Conservation (phyloP, 345 rosid species). For the Eucalyptus curtisii region DNA sequence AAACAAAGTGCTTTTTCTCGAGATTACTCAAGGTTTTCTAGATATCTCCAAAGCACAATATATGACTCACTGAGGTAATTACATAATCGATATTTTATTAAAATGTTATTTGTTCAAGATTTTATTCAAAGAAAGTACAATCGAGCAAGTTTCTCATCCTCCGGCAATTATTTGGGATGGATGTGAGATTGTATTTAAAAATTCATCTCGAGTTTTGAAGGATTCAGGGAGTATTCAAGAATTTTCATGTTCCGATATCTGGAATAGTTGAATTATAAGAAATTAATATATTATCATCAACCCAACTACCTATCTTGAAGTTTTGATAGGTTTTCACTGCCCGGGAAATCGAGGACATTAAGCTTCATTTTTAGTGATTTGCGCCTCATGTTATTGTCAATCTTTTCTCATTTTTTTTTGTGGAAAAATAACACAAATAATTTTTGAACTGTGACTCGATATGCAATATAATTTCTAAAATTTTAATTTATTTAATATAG, state of each 20-base stretch:
- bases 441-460: neutral
- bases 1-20: neutral
- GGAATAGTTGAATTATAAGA: neutral
- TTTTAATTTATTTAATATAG: no score
- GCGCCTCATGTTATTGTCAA: neutral
- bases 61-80: neutral
- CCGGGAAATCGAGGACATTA: neutral
- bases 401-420: neutral
- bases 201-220: neutral
- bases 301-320: neutral
- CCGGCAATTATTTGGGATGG: neutral
- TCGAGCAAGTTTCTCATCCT: neutral
- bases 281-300: neutral
- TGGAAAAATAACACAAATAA: neutral
- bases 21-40: neutral
- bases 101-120: neutral
- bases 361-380: neutral
- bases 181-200: neutral
- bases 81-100: neutral
- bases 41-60: neutral
- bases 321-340: neutral
- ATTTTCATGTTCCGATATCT: neutral
- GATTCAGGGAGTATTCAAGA: neutral
- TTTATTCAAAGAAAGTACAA: neutral
- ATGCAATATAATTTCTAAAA: neutral